Percentiles rank a stretch among this genome's conserved stretches.
Conservation (phyloP, 1,284 basidiomycete species). For the Phlebopus sp. region DNA sequence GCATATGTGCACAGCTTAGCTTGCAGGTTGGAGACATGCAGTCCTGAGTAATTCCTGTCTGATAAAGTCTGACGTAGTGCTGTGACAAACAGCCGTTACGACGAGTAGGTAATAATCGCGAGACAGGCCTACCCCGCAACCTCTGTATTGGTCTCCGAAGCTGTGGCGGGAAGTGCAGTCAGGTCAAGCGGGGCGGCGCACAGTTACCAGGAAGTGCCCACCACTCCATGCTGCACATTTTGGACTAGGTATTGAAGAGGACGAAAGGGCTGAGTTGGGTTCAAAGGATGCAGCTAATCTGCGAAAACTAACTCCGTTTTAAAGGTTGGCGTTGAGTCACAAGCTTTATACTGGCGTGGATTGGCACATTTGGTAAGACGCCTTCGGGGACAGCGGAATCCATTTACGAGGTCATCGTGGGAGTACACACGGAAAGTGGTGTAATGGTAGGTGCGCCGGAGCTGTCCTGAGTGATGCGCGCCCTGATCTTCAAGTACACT, state of each 20-base stretch:
- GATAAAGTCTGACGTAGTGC: constrained; percentile 57
- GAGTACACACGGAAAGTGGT: constrained; percentile 16
- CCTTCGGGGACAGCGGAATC: constrained; percentile 32
- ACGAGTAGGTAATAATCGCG: constrained; percentile 5
- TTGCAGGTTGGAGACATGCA: constrained; percentile 42
- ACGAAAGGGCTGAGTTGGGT: neutral
- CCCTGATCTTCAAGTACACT: constrained; percentile 29
- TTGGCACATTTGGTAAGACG: constrained; percentile 30
- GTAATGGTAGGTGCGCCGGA: constrained; percentile 11
- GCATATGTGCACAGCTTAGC: constrained; percentile 43
- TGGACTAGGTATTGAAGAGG: constrained; percentile 6
- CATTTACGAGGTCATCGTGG: constrained; percentile 35
- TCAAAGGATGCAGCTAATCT: neutral
- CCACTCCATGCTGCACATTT: constrained; percentile 48
- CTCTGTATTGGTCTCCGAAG: constrained; percentile 62
- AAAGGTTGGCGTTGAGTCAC: constrained; percentile 2
- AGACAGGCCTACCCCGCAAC: constrained; percentile 47
- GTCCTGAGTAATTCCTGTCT: constrained; percentile 44
- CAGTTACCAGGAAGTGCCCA: constrained; percentile 18
- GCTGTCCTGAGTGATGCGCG: constrained; percentile 22
- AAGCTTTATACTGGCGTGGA: constrained; percentile 30
- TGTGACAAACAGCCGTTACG: constrained; percentile 20
- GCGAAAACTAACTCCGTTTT: constrained; percentile 4
- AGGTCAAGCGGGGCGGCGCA: constrained; percentile 5
- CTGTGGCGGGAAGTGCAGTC: constrained; percentile 30